Conservation (phyloP, 208 protist genomes). For the Acanthamoeba quina region DNA sequence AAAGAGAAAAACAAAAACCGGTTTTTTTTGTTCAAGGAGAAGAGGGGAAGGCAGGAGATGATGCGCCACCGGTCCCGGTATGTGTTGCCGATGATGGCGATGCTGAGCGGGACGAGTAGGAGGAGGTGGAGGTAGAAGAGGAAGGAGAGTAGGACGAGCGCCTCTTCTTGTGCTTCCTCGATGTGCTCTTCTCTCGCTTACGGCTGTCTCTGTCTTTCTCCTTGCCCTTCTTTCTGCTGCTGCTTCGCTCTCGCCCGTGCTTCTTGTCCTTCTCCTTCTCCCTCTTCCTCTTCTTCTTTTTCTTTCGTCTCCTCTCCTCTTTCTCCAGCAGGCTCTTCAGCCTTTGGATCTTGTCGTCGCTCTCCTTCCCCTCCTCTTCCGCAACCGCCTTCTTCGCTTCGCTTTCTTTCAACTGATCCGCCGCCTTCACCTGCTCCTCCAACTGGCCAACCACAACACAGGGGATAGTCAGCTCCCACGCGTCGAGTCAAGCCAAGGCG, state of each 20-base stretch:
- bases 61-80: background rate
- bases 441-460: background rate
- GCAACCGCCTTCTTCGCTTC: constrained; percentile 30
- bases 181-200: background rate
- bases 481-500: background rate
- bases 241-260: background rate
- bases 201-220: background rate
- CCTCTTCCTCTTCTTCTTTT: constrained; percentile 68
- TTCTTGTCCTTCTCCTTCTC: constrained; percentile 66
- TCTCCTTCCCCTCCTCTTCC: constrained; percentile 32
- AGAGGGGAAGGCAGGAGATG: constrained; percentile 6
- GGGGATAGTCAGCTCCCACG: background rate
- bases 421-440: background rate
- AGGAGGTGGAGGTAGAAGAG: background rate
- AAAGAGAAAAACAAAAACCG: too few species aligned
- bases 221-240: constrained; percentile 51
- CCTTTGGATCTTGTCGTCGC: constrained; percentile 29
- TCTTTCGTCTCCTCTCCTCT: constrained; percentile 62
- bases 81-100: background rate
- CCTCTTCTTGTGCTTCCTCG: constrained; percentile 6
- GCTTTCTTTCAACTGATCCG: constrained; percentile 7
- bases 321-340: constrained; percentile 39
- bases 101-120: background rate
- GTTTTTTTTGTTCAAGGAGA: background rate
- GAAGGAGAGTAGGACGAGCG: background rate